Conservation (phyloP, 208 protist genomes). For the Acanthamoeba culbertsoni region DNA sequence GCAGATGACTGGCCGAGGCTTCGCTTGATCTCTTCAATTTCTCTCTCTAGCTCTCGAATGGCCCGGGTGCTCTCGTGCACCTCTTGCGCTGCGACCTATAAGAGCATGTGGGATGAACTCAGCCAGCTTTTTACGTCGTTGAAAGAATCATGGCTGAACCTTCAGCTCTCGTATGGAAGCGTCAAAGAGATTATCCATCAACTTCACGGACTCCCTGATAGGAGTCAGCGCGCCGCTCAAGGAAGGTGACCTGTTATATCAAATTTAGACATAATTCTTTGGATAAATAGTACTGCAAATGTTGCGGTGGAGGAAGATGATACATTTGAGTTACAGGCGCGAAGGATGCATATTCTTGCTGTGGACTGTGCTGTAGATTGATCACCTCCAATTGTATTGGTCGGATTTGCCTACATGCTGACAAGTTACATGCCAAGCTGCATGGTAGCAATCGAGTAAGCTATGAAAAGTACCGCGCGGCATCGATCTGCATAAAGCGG, state of each 20-base stretch:
- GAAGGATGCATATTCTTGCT: constrained; percentile 6
- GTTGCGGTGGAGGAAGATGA: too few relatives aligned
- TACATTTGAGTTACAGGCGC: not conserved
- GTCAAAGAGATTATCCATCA: not conserved
- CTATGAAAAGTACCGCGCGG: not conserved
- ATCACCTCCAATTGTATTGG: not conserved
- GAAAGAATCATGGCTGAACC: not conserved
- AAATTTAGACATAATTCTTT: too few relatives aligned
- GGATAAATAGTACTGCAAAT: too few relatives aligned
- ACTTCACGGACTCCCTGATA: not conserved
- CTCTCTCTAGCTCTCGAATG: not conserved
- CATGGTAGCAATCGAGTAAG: not conserved
- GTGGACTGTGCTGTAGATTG: not conserved
- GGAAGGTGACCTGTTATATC: not conserved
- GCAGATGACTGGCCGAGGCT: not conserved
- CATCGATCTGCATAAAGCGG: constrained; percentile 8
- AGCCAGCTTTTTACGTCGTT: too few relatives aligned
- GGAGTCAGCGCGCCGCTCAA: not conserved
- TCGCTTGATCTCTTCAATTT: not conserved
- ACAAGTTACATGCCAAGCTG: not conserved
- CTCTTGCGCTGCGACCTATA: not conserved
- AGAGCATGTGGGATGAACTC: too few relatives aligned
- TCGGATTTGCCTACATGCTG: not conserved
- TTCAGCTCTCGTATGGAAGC: constrained; percentile 9
- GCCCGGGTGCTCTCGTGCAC: not conserved